A percentile compares a stretch with the other conserved stretches of the same genome.
These are phyloP conservation scores for Auriscalpium vulgare DNA, from an alignment of 768 basidiomycete species.

Conservation along the genomic window DNA sequence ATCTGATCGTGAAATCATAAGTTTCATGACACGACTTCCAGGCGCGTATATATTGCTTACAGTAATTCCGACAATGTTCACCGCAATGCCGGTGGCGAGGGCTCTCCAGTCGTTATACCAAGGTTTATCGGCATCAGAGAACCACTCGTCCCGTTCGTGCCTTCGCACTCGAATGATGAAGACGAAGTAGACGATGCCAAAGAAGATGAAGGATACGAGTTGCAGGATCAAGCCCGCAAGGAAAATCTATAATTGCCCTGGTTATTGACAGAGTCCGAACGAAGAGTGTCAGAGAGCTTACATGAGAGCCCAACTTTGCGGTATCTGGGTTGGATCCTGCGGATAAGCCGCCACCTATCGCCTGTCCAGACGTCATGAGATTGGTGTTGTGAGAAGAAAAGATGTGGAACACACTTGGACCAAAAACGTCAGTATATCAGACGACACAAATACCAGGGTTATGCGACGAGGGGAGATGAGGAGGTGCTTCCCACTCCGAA, in stretches of 20 bases:
- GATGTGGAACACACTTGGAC: slow-evolving; percentile 41
- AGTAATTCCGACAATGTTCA: slow-evolving; percentile 58
- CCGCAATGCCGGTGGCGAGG: slow-evolving; percentile 38
- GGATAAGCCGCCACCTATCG: neutral
- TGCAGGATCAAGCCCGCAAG: slow-evolving; percentile 6
- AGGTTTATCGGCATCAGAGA: slow-evolving; percentile 24
- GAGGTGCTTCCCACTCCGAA: slow-evolving; percentile 40
- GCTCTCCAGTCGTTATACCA: slow-evolving; percentile 56
- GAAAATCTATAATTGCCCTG: neutral
- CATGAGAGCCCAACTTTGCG: no score
- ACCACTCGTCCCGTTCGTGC: slow-evolving; percentile 33
- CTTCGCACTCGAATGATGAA: slow-evolving; percentile 30
- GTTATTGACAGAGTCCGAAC: no score
- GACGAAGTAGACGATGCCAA: slow-evolving; percentile 34
- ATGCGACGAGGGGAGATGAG: slow-evolving; percentile 42
- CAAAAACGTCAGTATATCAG: slow-evolving; percentile 59
- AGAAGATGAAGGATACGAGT: slow-evolving; percentile 7
- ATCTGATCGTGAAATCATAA: slow-evolving; percentile 28
- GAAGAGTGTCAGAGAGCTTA: no score
- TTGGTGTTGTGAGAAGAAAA: neutral
- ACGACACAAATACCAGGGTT: slow-evolving; percentile 50
- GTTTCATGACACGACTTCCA: no score
- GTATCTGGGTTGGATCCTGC: no score
- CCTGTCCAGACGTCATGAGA: neutral
- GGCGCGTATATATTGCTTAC: slow-evolving; percentile 27